Conservation (phyloP, 1,284 basidiomycete species). For the Ganoderma boninense region DNA sequence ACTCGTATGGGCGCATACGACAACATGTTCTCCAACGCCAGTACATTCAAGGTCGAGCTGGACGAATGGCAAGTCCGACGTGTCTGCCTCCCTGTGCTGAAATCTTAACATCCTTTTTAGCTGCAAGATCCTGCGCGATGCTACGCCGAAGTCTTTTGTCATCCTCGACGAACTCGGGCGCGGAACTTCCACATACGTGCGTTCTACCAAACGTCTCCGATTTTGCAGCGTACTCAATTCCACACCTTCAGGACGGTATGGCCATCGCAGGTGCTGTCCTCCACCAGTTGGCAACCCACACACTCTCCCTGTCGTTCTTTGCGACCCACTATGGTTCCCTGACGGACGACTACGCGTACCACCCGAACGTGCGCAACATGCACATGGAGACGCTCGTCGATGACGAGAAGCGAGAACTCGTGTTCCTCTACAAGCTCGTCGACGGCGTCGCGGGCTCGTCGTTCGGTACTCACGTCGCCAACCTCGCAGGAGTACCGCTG, state of each 20-base stretch:
- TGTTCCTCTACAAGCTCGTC: slow-evolving; percentile 94
- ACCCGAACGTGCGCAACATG: slow-evolving; percentile 93
- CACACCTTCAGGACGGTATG: slow-evolving; percentile 84
- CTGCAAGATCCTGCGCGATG: slow-evolving; percentile 90
- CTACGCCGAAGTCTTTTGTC: slow-evolving; percentile 90
- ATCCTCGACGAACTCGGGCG: slow-evolving; percentile 96
- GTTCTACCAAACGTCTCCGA: slow-evolving; percentile 41
- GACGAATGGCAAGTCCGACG: slow-evolving; percentile 81
- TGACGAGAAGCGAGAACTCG: slow-evolving; percentile 88
- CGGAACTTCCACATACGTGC: slow-evolving; percentile 85
- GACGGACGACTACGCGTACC: slow-evolving; percentile 89
- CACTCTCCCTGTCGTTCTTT: slow-evolving; percentile 85
- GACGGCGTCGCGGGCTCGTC: slow-evolving; percentile 90
- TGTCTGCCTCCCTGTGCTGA: neutral
- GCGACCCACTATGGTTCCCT: slow-evolving; percentile 90
- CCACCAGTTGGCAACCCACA: slow-evolving; percentile 92
- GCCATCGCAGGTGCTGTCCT: slow-evolving; percentile 95
- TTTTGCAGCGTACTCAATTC: neutral
- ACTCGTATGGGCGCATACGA: slow-evolving; percentile 99
- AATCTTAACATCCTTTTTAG: slow-evolving; percentile 46
- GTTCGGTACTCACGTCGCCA: slow-evolving; percentile 93
- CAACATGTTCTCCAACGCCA: slow-evolving; percentile 95
- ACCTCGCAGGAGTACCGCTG: slow-evolving; percentile 83
- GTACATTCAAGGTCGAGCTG: slow-evolving; percentile 96
- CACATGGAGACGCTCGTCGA: slow-evolving; percentile 95